phyloP scores from a whole-genome alignment of 1,139 yeast genomes.

The Spathaspora sp. region DNA sequence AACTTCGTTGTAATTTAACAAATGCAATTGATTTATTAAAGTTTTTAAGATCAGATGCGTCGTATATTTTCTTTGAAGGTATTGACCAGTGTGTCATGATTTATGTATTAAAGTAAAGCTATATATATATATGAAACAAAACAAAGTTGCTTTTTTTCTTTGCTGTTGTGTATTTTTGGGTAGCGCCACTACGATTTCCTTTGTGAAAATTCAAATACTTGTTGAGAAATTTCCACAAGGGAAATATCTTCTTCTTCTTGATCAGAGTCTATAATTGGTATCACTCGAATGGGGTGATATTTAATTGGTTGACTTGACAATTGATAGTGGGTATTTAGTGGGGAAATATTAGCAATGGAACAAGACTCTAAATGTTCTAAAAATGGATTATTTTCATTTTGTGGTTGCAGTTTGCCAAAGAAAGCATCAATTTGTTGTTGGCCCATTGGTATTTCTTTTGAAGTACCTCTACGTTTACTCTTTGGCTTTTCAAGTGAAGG shows the following conservation, averaged over 20 bases:
- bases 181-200: too few species aligned
- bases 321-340: not conserved
- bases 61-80: constrained; percentile 35
- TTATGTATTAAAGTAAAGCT: not conserved
- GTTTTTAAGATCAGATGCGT: constrained; percentile 24
- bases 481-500: not conserved
- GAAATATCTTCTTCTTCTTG: not conserved
- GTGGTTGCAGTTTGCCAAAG: not conserved
- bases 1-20: constrained; percentile 21
- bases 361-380: not conserved
- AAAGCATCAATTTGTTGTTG: constrained; percentile 8
- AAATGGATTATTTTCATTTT: constrained; percentile 3
- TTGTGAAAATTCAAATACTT: not conserved
- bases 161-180: too few species aligned
- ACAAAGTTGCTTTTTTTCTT: not conserved
- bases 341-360: not conserved
- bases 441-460: not conserved
- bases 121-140: not conserved
- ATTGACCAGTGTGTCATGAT: constrained; percentile 12
- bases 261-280: not conserved
- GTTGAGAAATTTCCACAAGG: not conserved
- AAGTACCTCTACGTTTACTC: not conserved
- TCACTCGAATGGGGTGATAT: not conserved
- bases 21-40: constrained; percentile 33
- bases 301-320: not conserved